Percentiles rank a stretch among this genome's conserved stretches.
Evolutionary conservation across 1,284 basidiomycete genomes (phyloP).

Genomic region (Pseudozyma thailandica): DNA sequence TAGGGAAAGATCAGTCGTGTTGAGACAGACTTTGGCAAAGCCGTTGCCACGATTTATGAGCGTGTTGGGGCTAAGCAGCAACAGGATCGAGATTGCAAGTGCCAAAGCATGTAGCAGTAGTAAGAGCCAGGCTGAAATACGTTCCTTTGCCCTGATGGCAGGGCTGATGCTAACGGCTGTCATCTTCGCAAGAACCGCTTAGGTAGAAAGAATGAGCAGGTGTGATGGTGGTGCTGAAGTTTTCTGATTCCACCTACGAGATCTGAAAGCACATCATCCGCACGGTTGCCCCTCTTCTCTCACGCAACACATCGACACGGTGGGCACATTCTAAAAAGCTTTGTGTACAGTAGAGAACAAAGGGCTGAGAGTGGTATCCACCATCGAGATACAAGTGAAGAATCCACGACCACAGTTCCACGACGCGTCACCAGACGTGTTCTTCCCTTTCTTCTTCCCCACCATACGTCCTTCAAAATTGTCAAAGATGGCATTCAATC

Average conservation of each 20-base stretch:
- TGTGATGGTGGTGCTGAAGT: no score
- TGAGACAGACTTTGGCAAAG: constrained; percentile 35
- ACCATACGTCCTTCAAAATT: background rate
- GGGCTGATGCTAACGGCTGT: constrained; percentile 8
- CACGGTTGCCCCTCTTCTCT: background rate
- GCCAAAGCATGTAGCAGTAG: constrained; percentile 23
- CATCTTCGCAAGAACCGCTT: constrained; percentile 7
- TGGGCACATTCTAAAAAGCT: no score
- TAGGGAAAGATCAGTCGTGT: background rate
- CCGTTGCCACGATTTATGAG: constrained; percentile 21
- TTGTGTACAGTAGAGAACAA: constrained; percentile 6
- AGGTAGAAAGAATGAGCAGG: no score
- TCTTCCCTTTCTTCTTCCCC: constrained; percentile 13
- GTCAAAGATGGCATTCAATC: no score
- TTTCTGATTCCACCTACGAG: no score
- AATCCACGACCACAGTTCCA: background rate
- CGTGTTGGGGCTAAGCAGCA: constrained; percentile 33
- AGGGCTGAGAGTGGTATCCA: background rate
- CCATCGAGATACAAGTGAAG: background rate
- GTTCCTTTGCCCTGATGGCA: constrained; percentile 18
- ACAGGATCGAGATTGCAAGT: constrained; percentile 10
- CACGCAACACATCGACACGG: background rate
- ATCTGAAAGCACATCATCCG: no score
- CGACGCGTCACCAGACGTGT: constrained; percentile 27
- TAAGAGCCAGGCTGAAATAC: constrained; percentile 28